Evolutionary conservation across 768 basidiomycete genomes (phyloP).

Genomic region (Imleria badia): DNA sequence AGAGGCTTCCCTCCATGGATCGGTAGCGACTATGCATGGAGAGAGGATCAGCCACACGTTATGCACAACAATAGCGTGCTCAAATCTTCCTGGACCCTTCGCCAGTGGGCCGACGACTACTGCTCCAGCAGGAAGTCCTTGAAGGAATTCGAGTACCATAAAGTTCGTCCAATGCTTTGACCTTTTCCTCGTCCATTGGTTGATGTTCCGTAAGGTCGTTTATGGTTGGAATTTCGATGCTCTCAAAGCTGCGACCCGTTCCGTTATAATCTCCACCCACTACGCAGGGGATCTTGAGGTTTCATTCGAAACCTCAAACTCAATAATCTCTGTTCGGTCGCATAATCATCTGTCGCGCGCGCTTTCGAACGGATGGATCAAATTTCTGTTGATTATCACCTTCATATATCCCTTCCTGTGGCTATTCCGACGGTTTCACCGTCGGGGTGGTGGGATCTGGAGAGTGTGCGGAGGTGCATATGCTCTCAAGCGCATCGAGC

Average conservation of each 20-base stretch:
- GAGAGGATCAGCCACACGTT: slow-evolving; percentile 28
- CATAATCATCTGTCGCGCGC: slow-evolving; percentile 63
- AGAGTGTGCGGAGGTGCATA: slow-evolving; percentile 75
- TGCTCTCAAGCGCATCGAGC: slow-evolving; percentile 52
- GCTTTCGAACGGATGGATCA: slow-evolving; percentile 71
- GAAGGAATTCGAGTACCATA: slow-evolving; percentile 77
- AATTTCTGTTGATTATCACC: slow-evolving; percentile 63
- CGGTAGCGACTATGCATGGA: slow-evolving; percentile 33
- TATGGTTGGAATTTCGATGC: slow-evolving; percentile 58
- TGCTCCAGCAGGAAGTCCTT: slow-evolving; percentile 66
- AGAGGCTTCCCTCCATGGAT: slow-evolving; percentile 57
- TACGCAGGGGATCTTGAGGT: slow-evolving; percentile 43
- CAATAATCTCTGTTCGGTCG: slow-evolving; percentile 64
- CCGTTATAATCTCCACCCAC: slow-evolving; percentile 40
- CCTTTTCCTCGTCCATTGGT: neutral
- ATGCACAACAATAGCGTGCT: slow-evolving; percentile 31
- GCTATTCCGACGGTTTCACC: slow-evolving; percentile 71
- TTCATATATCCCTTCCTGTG: slow-evolving; percentile 80
- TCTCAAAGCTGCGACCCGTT: slow-evolving; percentile 38
- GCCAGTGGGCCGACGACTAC: slow-evolving; percentile 84
- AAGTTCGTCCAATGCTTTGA: slow-evolving; percentile 39
- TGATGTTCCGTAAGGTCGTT: slow-evolving; percentile 46
- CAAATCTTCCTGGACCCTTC: slow-evolving; percentile 58
- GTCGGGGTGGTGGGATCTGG: slow-evolving; percentile 72
- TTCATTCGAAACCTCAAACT: slow-evolving; percentile 45